Percentiles rank a stretch among this genome's conserved stretches.
These are phyloP conservation scores for Vanilla planifolia DNA, from an alignment of 106 monocot genomes.

Conservation along the genomic window DNA sequence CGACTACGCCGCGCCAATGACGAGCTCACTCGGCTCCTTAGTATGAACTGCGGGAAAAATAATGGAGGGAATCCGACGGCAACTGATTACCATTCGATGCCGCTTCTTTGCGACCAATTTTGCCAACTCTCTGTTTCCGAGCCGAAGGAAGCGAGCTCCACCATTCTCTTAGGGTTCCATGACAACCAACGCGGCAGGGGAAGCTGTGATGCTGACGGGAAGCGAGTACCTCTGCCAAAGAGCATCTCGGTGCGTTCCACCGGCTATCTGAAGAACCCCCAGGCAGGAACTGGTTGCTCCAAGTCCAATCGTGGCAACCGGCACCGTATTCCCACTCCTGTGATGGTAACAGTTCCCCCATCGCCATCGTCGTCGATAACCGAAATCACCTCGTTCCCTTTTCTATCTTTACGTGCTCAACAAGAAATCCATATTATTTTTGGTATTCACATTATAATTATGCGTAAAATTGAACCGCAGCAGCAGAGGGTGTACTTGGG, in stretches of 20 bases:
- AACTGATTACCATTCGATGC: constrained; percentile 1
- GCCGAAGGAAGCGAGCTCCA: constrained; percentile 31
- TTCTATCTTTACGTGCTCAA: not conserved
- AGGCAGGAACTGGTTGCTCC: not conserved
- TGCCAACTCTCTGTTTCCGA: constrained; percentile 27
- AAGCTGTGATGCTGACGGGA: not conserved
- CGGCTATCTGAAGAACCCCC: constrained; percentile 57
- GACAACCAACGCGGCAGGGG: not conserved
- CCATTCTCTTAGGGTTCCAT: constrained; percentile 32
- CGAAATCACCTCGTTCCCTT: not conserved
- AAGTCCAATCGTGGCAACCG: constrained; percentile 15
- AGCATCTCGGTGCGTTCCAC: constrained; percentile 80
- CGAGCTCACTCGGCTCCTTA: constrained; percentile 47
- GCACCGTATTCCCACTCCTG: constrained; percentile 27
- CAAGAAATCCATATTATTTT: not conserved
- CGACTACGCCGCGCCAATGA: constrained; percentile 58
- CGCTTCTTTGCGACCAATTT: constrained; percentile 34
- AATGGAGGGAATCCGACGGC: not conserved
- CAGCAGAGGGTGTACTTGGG: constrained; percentile 58
- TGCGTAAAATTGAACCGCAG: constrained; percentile 1
- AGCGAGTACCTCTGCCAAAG: constrained; percentile 50
- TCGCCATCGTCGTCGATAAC: no score
- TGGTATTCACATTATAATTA: not conserved
- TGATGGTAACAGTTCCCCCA: constrained; percentile 4
- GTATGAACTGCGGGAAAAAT: constrained; percentile 11